Evolutionary conservation across 208 protist species (phyloP), one percentile per base, ranked within the genome.

Genomic region (Leishmania guyanensis): DNA sequence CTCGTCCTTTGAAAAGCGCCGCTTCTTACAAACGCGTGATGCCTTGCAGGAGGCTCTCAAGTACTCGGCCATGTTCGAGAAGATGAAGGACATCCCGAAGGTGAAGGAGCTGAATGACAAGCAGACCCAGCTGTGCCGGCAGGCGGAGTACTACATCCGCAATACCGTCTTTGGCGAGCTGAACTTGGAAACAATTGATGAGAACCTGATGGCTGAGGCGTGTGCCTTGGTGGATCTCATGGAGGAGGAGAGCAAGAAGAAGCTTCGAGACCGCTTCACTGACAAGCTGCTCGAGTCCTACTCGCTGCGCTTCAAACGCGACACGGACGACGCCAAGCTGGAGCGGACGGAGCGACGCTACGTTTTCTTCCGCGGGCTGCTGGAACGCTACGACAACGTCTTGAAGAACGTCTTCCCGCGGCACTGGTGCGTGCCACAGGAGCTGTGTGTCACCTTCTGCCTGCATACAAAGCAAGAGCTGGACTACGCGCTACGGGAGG

Each of bases 341-440:
- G 92, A 98, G 70, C 90, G 95, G 39, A 97, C 97, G 12, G 95
- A 98, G 75, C 88, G 95, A 6, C 90, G 97, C n/a, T 99, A 97
- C 87, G 91, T 97, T 2, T 98, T 90, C 86, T 91, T 98, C 50
- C 92, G 94, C 68, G 92, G 86, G 39, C 80, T 94, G 56, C 81
- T 99, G 46, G 90, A 98, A 50, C 87, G 87, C 22, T 97, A 97
- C 86, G 86, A 96, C 36, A 80, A 89, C 74, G 74, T 95, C 66
- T 96, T 97, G 66, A 66, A 81, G 48, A 92, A 91, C 54, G 93
- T 98, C 10, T 98, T 98, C 72, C 96, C 96, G 2, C 84, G 82
- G 5, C 89, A 95, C 75, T 99, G 97, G 96, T 98, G 94, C 77
- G 93, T 98, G 50, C 89, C 88, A 33, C 95, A 99, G 86, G 94